These are phyloP conservation scores for Cynanchum wilfordii DNA, from an alignment of 257 asterid species.

Conservation along the genomic window DNA sequence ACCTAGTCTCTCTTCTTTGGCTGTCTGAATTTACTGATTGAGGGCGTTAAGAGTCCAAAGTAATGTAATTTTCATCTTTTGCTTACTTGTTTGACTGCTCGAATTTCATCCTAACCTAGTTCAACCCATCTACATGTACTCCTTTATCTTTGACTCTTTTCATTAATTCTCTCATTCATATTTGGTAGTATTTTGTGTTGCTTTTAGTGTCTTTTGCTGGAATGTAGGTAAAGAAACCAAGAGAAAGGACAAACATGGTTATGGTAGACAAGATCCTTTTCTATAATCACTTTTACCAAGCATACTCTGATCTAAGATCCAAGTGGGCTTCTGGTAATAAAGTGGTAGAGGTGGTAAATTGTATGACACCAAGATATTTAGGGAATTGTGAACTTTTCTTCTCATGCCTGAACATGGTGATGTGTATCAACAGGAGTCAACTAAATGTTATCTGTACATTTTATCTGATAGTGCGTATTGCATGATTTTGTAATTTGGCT, in stretches of 20 bases:
- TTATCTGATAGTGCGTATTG: not conserved
- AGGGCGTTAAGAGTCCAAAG: not conserved
- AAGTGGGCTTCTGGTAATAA: not conserved
- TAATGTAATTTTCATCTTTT: not conserved
- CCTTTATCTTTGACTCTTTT: not conserved
- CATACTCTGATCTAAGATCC: not conserved
- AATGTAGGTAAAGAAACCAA: not conserved
- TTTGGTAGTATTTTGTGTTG: not conserved
- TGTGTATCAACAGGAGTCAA: not conserved
- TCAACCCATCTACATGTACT: not conserved
- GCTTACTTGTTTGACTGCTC: not conserved
- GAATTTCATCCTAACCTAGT: not conserved
- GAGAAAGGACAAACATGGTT: not conserved
- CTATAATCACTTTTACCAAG: not conserved
- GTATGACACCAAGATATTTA: not conserved
- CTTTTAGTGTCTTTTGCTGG: not conserved
- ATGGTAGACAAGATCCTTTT: not conserved
- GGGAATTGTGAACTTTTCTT: not conserved
- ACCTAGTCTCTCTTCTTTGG: not conserved
- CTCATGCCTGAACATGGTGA: not conserved
- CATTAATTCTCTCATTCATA: not conserved
- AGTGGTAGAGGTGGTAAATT: not conserved
- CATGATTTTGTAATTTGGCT: not conserved
- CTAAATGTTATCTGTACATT: not conserved
- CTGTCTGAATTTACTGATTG: not conserved